Conservation (phyloP, 1,284 basidiomycete species). For the Paramarasmius palmivorus region DNA sequence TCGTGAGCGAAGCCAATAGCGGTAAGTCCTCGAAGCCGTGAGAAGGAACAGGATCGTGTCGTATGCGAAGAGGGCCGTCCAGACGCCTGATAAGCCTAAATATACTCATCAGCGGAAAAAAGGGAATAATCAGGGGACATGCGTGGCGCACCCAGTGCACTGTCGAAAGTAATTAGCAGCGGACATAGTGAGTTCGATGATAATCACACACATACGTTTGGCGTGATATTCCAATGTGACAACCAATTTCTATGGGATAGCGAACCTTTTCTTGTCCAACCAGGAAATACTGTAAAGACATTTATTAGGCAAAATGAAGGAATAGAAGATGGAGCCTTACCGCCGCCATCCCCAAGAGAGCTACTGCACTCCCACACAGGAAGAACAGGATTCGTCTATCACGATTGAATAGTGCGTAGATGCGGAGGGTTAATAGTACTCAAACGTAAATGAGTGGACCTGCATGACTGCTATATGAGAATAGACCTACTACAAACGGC, state of each 20-base stretch:
- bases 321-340: neutral
- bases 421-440: neutral
- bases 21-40: neutral
- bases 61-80: neutral
- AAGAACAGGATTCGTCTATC: neutral
- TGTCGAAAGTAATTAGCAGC: neutral
- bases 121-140: neutral
- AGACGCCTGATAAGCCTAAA: neutral
- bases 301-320: neutral
- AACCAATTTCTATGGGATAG: neutral
- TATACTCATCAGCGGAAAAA: neutral
- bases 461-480: neutral
- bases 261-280: neutral
- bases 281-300: neutral
- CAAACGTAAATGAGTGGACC: neutral
- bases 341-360: neutral
- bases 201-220: neutral
- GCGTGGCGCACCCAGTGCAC: neutral
- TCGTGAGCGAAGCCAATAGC: neutral
- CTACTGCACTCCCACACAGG: neutral
- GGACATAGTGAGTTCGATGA: neutral
- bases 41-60: neutral
- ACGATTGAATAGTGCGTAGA: neutral
- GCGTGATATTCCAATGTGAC: neutral
- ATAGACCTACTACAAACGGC: neutral